Evolutionary conservation across 2,329 filamentous ascomycete species (phyloP).

Genomic region (Epicoccum sorghinum): DNA sequence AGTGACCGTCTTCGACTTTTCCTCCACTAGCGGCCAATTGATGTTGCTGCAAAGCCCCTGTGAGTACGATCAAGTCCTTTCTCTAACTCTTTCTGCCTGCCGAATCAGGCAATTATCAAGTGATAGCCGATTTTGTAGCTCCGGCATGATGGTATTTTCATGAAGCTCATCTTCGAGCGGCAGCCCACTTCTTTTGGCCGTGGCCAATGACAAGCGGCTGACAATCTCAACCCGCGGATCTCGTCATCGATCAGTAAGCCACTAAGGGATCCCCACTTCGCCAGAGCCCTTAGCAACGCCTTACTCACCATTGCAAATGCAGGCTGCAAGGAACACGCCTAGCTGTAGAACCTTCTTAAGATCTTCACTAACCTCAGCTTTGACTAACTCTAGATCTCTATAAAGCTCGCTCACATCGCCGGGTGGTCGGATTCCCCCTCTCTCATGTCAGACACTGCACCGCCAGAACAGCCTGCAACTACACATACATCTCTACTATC

Average conservation of each 20-base stretch:
- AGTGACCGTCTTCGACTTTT: not conserved
- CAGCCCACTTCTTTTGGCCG: not conserved
- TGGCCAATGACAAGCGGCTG: slow-evolving; percentile 31
- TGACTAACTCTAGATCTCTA: slow-evolving; percentile 25
- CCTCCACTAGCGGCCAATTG: not conserved
- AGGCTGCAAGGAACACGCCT: slow-evolving; percentile 23
- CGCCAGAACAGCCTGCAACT: slow-evolving; percentile 23
- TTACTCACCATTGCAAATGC: slow-evolving; percentile 47
- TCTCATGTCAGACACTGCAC: slow-evolving; percentile 39
- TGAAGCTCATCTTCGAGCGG: slow-evolving; percentile 2
- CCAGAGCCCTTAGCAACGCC: slow-evolving; percentile 23
- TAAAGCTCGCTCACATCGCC: slow-evolving; percentile 30
- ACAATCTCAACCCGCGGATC: slow-evolving; percentile 21
- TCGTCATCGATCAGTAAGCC: slow-evolving; percentile 45
- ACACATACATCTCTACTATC: slow-evolving; percentile 22
- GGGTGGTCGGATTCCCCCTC: slow-evolving; percentile 17
- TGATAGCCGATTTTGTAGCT: slow-evolving; percentile 4
- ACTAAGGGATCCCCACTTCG: slow-evolving; percentile 16
- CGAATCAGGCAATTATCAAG: slow-evolving; percentile 1
- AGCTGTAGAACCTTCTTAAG: slow-evolving; percentile 31
- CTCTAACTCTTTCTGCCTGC: slow-evolving; percentile 2
- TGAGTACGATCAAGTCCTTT: not conserved
- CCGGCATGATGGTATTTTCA: slow-evolving; percentile 9
- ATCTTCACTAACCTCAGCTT: slow-evolving; percentile 26
- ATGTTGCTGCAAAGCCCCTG: not conserved